Evolutionary conservation across 2,329 filamentous ascomycete species (phyloP).

Genomic region (Claviceps sp.): DNA sequence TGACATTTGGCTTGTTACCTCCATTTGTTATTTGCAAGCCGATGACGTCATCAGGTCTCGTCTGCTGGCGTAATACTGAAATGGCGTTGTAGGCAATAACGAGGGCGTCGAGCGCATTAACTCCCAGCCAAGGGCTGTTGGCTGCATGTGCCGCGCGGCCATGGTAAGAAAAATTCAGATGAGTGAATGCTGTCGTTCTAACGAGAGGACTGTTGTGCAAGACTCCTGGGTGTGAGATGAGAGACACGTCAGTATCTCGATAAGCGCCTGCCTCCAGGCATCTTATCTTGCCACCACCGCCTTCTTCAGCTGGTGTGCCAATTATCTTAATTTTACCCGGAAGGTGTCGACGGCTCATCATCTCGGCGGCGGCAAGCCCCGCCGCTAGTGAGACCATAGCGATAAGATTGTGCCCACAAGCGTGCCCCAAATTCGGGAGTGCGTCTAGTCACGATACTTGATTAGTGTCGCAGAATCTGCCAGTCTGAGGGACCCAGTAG

Average conservation of each 20-base stretch:
- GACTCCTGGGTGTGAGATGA: slow-evolving; percentile 18
- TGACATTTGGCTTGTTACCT: slow-evolving; percentile 39
- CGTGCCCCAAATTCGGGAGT: slow-evolving; percentile 30
- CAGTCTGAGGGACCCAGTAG: background rate
- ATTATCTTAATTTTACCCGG: slow-evolving; percentile 32
- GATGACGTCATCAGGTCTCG: slow-evolving; percentile 34
- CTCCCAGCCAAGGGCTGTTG: slow-evolving; percentile 40
- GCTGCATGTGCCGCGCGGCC: slow-evolving; percentile 43
- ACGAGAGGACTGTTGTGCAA: slow-evolving; percentile 30
- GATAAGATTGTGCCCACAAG: slow-evolving; percentile 41
- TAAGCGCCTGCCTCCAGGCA: slow-evolving; percentile 28
- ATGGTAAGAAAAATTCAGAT: slow-evolving; percentile 36
- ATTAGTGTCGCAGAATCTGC: background rate
- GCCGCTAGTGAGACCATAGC: slow-evolving; percentile 26
- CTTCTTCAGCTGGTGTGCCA: slow-evolving; percentile 34
- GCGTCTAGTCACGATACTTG: slow-evolving; percentile 20
- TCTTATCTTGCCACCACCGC: slow-evolving; percentile 33
- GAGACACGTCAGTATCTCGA: slow-evolving; percentile 8
- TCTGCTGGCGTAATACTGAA: slow-evolving; percentile 40
- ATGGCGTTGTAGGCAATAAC: slow-evolving; percentile 33
- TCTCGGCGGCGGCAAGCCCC: slow-evolving; percentile 31
- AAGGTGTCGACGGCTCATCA: slow-evolving; percentile 27
- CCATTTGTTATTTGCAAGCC: slow-evolving; percentile 38
- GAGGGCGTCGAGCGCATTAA: slow-evolving; percentile 44
- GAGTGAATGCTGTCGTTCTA: slow-evolving; percentile 36